Evolutionary conservation across 1,139 yeast genomes (phyloP).

Genomic region (Maudiozyma humilis): DNA sequence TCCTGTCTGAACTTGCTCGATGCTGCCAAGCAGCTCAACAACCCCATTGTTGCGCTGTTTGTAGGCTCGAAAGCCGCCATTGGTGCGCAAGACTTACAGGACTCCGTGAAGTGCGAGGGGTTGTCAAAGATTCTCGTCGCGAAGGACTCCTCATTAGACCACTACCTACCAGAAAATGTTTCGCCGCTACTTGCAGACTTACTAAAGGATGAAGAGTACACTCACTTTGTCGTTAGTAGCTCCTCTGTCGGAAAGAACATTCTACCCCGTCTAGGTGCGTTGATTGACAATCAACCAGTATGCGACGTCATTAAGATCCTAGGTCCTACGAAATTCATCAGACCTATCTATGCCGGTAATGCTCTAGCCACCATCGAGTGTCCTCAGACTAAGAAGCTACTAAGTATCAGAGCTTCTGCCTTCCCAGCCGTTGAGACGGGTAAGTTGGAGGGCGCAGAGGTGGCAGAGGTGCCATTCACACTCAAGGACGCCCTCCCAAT

Average conservation of each 20-base stretch:
- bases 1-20: slow-evolving; percentile 58
- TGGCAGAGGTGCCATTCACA: slow-evolving; percentile 41
- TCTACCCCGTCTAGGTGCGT: slow-evolving; percentile 80
- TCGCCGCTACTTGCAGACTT: slow-evolving; percentile 49
- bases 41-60: slow-evolving; percentile 56
- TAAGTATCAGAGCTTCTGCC: slow-evolving; percentile 80
- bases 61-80: slow-evolving; percentile 47
- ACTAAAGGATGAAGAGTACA: slow-evolving; percentile 40
- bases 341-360: slow-evolving; percentile 96
- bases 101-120: slow-evolving; percentile 33
- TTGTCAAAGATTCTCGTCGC: slow-evolving; percentile 44
- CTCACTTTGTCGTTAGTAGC: slow-evolving; percentile 75
- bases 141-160: slow-evolving; percentile 42
- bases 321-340: slow-evolving; percentile 62
- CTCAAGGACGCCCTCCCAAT: slow-evolving; percentile 9
- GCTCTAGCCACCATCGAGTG: slow-evolving; percentile 78
- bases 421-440: slow-evolving; percentile 51
- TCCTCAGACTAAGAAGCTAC: slow-evolving; percentile 53
- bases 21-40: slow-evolving; percentile 58
- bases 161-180: slow-evolving; percentile 57
- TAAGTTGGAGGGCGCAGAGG: slow-evolving; percentile 34
- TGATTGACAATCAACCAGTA: slow-evolving; percentile 79
- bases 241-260: slow-evolving; percentile 82
- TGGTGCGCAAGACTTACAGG: slow-evolving; percentile 34
- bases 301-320: slow-evolving; percentile 69